Base-by-base conservation (phyloP, 371 early-diverging fungal species). In the Lichtheimia hyalospora region DNA sequence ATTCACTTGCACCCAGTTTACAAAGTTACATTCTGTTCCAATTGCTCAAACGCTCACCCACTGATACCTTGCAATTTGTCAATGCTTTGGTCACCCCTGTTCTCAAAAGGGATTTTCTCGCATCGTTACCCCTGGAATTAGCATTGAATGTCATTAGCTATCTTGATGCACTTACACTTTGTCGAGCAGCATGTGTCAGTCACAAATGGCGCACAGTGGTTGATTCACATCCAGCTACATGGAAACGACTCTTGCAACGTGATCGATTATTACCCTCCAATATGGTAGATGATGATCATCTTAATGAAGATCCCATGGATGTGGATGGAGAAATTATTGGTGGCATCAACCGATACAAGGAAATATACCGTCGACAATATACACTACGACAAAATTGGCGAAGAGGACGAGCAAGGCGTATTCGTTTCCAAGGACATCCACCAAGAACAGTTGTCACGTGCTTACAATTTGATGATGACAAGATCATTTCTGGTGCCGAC, bases 401-500 rank as follows among this genome's bases (percentile, higher is more conserved):
- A 40, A 73, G 82, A 50, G 94, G 92, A 24, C 68, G 83, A 23
- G 85, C 84, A 67, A 79, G 83, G 52, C 87, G 88, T 40, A 82
- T 86, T 20, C 86, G 87, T 53, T 90, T 97, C 65, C 81, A 84
- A 20, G 95, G 93, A 15, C 92, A 94, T 66, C 86, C 83, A 8
- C 82, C 81, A 34, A 34, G 34, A 34, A 78, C 87, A 58, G 95
- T 97, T 0, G 96, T 97, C 3, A 98, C 98, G 18, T 96, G 96
- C 63, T 77, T 98, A 48, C 95, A 96, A 71, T 94, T 97, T 75
- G 96, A 96, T 62, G 86, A 86, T 14, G 90, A 96, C 59, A 92
- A 94, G 71, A 90, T 98, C 42, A 88, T 97, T 16, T 88, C 91
- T 13, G 97, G 96, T 14, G 93, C 94, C 8, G 96, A 97, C 64